Evolutionary conservation across 2,329 filamentous ascomycete species (phyloP).

Genomic region (Tolypocladium pustulatum): DNA sequence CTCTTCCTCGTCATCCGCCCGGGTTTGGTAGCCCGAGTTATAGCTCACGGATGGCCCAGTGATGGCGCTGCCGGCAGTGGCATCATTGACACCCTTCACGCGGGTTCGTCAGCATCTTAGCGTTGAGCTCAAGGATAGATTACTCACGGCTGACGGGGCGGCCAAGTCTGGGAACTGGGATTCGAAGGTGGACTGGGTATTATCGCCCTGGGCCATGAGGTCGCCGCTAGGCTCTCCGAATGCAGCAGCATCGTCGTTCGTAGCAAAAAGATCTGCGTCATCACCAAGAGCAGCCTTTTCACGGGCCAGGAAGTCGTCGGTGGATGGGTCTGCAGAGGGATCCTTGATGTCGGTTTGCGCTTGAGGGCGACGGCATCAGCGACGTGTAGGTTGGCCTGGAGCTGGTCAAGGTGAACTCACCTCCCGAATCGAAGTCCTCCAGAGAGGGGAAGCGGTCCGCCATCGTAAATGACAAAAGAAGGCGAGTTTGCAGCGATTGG

Average conservation of each 20-base stretch:
- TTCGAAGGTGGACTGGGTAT: slow-evolving; percentile 54
- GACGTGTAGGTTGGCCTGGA: neutral
- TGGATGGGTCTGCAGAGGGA: slow-evolving; percentile 46
- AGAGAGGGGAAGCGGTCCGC: slow-evolving; percentile 70
- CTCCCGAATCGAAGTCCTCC: slow-evolving; percentile 63
- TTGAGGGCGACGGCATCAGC: slow-evolving; percentile 22
- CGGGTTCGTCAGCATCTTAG: slow-evolving; percentile 1
- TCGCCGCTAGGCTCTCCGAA: slow-evolving; percentile 56
- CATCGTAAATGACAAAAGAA: slow-evolving; percentile 34
- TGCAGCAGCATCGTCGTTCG: slow-evolving; percentile 58
- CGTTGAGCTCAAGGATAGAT: neutral
- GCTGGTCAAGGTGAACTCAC: slow-evolving; percentile 24
- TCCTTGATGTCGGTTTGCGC: slow-evolving; percentile 58
- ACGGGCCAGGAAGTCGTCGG: slow-evolving; percentile 80
- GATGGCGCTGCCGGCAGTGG: slow-evolving; percentile 35
- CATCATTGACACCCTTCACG: slow-evolving; percentile 18
- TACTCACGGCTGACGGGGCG: slow-evolving; percentile 22
- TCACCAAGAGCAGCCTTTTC: slow-evolving; percentile 87
- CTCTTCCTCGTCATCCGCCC: slow-evolving; percentile 63
- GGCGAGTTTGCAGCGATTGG: neutral
- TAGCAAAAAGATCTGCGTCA: slow-evolving; percentile 83
- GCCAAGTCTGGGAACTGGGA: slow-evolving; percentile 80
- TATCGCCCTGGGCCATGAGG: slow-evolving; percentile 58
- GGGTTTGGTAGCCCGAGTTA: slow-evolving; percentile 51
- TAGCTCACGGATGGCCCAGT: slow-evolving; percentile 60